Percentiles rank a stretch among this genome's conserved stretches.
Conservation (phyloP, 163 green algal species). For the Scenedesmus sp. region DNA sequence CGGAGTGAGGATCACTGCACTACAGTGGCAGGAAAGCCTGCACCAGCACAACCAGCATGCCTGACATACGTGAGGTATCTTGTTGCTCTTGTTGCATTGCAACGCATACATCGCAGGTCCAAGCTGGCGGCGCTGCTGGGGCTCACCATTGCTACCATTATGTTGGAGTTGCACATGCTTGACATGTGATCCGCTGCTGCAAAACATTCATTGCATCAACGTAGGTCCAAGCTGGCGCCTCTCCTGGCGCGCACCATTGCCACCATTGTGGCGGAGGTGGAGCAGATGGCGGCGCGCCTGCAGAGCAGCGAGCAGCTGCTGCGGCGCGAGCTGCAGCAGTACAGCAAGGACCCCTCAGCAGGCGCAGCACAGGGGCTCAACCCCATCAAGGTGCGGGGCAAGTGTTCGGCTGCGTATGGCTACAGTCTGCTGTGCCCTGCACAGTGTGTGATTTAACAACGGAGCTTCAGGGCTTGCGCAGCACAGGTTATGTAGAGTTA, state of each 20-base stretch:
- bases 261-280: not conserved
- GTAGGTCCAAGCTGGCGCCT: constrained; percentile 30
- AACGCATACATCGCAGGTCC: too few species aligned
- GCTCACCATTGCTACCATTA: too few species aligned
- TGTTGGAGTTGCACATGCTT: too few species aligned
- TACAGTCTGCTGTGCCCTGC: not conserved
- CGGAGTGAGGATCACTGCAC: too few species aligned
- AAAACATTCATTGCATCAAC: too few species aligned
- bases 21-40: too few species aligned
- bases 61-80: too few species aligned
- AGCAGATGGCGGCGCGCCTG: constrained; percentile 19
- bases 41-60: too few species aligned
- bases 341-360: constrained; percentile 40
- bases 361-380: constrained; percentile 27
- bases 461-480: not conserved
- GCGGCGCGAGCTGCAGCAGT: constrained; percentile 18
- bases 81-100: too few species aligned
- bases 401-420: not conserved
- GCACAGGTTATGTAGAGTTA: not conserved
- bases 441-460: too few species aligned
- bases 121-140: too few species aligned
- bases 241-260: constrained; percentile 32
- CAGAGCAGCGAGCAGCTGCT: constrained; percentile 25
- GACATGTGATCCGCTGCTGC: too few species aligned
- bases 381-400: constrained; percentile 39